Evolutionary conservation across 331 rosid genomes (phyloP).

Genomic region (Stylosanthes scabra): DNA sequence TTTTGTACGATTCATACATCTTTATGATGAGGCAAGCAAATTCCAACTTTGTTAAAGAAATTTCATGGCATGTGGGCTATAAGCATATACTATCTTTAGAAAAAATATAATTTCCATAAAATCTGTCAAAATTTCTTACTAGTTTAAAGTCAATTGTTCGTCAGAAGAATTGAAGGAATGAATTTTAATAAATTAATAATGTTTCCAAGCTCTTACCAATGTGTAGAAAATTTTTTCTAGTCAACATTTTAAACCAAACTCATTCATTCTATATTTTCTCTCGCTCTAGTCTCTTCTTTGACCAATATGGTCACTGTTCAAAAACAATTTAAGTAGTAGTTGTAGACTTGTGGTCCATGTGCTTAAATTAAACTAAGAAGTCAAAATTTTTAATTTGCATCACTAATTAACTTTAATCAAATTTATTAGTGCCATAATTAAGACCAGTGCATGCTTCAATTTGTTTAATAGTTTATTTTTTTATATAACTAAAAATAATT

Average conservation of each 20-base stretch:
- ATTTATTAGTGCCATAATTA: neutral
- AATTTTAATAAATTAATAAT: neutral
- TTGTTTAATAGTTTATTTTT: neutral
- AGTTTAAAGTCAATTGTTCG: neutral
- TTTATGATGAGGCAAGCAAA: neutral
- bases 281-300: too few species aligned
- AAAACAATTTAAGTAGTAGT: too few species aligned
- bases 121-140: neutral
- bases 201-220: constrained; percentile 15
- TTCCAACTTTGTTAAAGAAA: constrained; percentile 21
- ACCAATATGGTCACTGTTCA: too few species aligned
- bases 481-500: too few species aligned
- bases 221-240: constrained; percentile 28
- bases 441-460: neutral
- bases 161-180: neutral
- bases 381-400: constrained; percentile 9
- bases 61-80: neutral
- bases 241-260: neutral
- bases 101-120: neutral
- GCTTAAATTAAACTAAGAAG: neutral
- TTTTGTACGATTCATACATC: constrained; percentile 25
- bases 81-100: neutral
- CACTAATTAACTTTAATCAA: neutral
- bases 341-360: too few species aligned
- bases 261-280: too few species aligned